Evolutionary conservation across 441 rosid species (phyloP).

Genomic region (Theobroma grandiflorum): DNA sequence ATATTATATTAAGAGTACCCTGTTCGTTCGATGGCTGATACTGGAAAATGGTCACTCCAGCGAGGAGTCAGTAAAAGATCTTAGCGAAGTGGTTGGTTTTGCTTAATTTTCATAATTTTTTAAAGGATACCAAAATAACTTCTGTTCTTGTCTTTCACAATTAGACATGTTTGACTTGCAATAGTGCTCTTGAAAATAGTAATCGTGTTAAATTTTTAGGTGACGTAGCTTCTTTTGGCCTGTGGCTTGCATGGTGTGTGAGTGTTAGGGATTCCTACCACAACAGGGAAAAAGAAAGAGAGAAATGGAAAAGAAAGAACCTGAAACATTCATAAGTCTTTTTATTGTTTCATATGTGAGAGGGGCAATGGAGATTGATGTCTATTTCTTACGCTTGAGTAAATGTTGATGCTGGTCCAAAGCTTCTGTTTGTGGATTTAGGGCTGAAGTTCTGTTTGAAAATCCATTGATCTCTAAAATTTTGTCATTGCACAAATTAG

Average conservation of each 20-base stretch:
- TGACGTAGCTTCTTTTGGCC: not conserved
- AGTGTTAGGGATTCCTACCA: not conserved
- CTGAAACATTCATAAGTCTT: not conserved
- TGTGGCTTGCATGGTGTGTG: not conserved
- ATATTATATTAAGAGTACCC: slow-evolving; percentile 71
- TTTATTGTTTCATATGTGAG: not conserved
- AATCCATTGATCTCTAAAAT: not conserved
- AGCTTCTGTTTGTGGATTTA: slow-evolving; percentile 12
- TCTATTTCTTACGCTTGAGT: not conserved
- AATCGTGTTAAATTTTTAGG: not conserved
- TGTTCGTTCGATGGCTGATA: slow-evolving; percentile 68
- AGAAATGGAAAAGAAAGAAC: not conserved
- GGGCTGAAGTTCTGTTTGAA: not conserved
- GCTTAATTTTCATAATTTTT: slow-evolving; percentile 14
- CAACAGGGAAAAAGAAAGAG: not conserved
- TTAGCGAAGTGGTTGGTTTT: slow-evolving; percentile 69
- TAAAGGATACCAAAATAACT: not conserved
- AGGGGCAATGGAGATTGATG: not conserved
- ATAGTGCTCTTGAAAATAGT: not conserved
- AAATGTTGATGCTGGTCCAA: not conserved
- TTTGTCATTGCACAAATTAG: slow-evolving; percentile 9
- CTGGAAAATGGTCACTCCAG: slow-evolving; percentile 66
- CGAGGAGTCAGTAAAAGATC: slow-evolving; percentile 52
- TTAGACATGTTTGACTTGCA: not conserved
- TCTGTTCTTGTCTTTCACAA: slow-evolving; percentile 3